Conservation (phyloP, 257 asterid genomes). For the Petrea volubilis region DNA sequence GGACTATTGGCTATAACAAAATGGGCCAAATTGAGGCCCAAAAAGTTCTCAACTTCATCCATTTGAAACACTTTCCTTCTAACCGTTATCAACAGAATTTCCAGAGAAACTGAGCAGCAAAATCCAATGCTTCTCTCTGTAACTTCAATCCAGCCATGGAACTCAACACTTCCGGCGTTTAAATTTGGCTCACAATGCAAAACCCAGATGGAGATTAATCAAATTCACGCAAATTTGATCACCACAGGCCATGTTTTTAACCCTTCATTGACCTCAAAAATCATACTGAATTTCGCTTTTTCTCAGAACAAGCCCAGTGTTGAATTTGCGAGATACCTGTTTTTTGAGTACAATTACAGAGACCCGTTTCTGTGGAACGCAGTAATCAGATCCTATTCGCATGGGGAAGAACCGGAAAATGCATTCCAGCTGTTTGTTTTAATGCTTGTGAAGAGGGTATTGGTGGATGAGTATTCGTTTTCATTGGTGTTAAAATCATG, state of each 20-base stretch:
- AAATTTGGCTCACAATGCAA: constrained; percentile 49
- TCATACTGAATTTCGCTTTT: constrained; percentile 50
- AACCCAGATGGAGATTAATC: constrained; percentile 59
- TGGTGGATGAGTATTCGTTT: constrained; percentile 63
- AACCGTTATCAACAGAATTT: neutral
- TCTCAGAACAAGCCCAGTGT: constrained; percentile 43
- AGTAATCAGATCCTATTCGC: constrained; percentile 59
- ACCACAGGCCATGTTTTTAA: constrained; percentile 64
- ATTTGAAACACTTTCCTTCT: neutral
- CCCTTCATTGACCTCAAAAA: constrained; percentile 47
- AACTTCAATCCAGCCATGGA: constrained; percentile 61
- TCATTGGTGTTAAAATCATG: constrained; percentile 75
- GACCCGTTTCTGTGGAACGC: constrained; percentile 83
- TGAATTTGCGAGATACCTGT: constrained; percentile 57
- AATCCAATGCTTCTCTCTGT: constrained; percentile 47
- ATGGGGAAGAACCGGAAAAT: constrained; percentile 48
- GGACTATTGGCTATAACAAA: neutral
- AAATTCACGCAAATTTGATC: constrained; percentile 61
- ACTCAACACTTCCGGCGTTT: constrained; percentile 35
- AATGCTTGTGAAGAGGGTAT: constrained; percentile 67
- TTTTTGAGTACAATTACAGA: constrained; percentile 31
- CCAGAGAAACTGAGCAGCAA: constrained; percentile 8
- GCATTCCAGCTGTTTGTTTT: constrained; percentile 63
- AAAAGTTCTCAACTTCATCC: neutral
- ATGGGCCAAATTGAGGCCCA: constrained; percentile 14